These are phyloP conservation scores for Kodamaea nitidulidarum DNA, from an alignment of 805 yeast species.

Conservation along the genomic window DNA sequence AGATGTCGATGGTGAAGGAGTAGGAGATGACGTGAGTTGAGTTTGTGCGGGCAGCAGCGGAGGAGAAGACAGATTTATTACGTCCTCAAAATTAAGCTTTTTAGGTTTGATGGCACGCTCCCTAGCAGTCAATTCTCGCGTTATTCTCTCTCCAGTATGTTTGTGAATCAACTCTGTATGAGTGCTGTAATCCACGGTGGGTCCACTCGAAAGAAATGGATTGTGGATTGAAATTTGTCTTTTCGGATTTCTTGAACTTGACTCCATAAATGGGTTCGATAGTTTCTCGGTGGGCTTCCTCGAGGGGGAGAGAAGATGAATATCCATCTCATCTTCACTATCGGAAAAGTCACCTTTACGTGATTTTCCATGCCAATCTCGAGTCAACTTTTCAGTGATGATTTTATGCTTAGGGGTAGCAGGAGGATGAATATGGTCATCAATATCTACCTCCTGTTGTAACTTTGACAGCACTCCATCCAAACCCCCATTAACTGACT, in stretches of 20 bases:
- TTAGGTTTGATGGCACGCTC: constrained; percentile 38
- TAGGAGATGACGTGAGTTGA: constrained; percentile 4
- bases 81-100: constrained; percentile 26
- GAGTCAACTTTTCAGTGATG: constrained; percentile 8
- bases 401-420: constrained; percentile 7
- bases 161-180: constrained; percentile 40
- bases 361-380: constrained; percentile 11
- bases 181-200: constrained; percentile 26
- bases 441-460: neutral
- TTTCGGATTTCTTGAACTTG: neutral
- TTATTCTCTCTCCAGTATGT: constrained; percentile 37
- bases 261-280: constrained; percentile 3
- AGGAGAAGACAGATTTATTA: constrained; percentile 3
- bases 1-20: constrained; percentile 7
- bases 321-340: constrained; percentile 9
- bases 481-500: neutral
- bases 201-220: constrained; percentile 5
- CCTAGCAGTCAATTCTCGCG: constrained; percentile 23
- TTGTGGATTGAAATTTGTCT: constrained; percentile 5
- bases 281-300: constrained; percentile 1
- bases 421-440: constrained; percentile 1
- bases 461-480: neutral
- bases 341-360: constrained; percentile 6
- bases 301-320: constrained; percentile 2
- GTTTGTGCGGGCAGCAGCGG: constrained; percentile 7